phyloP scores from a whole-genome alignment of 495 filamentous ascomycete genomes.

The Niebla homalea region DNA sequence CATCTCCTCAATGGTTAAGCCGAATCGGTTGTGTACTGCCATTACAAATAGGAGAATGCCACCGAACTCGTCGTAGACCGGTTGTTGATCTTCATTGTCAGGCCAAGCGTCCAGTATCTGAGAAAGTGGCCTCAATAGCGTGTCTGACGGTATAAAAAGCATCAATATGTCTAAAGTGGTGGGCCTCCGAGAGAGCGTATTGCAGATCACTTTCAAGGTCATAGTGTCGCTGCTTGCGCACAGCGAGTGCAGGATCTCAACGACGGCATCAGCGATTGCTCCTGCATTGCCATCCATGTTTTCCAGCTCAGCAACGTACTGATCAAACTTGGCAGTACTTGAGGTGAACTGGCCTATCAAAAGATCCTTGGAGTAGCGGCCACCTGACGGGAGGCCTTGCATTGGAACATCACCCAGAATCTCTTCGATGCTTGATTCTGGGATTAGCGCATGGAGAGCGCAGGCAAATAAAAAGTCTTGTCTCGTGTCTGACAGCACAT shows the following conservation, averaged over 20 bases:
- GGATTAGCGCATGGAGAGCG: conserved; percentile 69
- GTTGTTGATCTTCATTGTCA: conserved; percentile 92
- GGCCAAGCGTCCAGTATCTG: conserved; percentile 76
- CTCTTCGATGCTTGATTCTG: conserved; percentile 61
- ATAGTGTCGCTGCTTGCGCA: conserved; percentile 81
- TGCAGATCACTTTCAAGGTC: conserved; percentile 75
- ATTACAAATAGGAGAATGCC: conserved; percentile 73
- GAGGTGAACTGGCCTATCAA: conserved; percentile 60
- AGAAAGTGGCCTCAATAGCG: conserved; percentile 72
- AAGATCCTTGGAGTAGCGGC: conserved; percentile 62
- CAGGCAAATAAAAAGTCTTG: conserved; percentile 91
- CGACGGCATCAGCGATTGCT: conserved; percentile 69
- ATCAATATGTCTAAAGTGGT: conserved; percentile 72
- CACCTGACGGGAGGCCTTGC: conserved; percentile 60
- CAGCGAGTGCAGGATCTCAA: conserved; percentile 68
- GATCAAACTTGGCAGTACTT: conserved; percentile 58
- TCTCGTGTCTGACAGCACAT: conserved; percentile 69
- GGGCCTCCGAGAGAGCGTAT: conserved; percentile 62
- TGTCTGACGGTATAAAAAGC: conserved; percentile 64
- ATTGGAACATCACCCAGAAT: conserved; percentile 79
- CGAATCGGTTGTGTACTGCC: conserved; percentile 73
- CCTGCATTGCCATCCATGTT: conserved; percentile 93
- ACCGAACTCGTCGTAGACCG: conserved; percentile 93
- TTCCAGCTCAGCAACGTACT: conserved; percentile 66
- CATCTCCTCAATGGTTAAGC: conserved; percentile 54